Percentiles rank a stretch among this genome's conserved stretches.
phyloP scores from a whole-genome alignment of 768 basidiomycete genomes.

The Termitomyces sp. region DNA sequence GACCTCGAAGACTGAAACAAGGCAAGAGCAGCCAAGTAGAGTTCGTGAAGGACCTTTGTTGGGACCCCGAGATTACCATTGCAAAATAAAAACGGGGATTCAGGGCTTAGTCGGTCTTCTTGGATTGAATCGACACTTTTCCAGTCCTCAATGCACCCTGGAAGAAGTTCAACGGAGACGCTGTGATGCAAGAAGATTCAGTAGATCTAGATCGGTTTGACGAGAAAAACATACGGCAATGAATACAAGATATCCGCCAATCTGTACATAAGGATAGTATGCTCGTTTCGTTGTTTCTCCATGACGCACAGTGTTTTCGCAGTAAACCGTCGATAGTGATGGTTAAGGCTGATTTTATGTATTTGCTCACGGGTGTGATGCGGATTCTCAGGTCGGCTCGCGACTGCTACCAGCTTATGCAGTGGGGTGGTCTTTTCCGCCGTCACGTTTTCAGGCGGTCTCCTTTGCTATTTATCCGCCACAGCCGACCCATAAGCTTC shows the following conservation, averaged over 20 bases:
- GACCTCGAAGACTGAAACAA: slow-evolving; percentile 26
- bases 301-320: not conserved
- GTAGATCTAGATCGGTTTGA: not conserved
- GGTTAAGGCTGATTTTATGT: not conserved
- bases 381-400: not conserved
- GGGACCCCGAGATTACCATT: slow-evolving; percentile 64
- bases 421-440: slow-evolving; percentile 8
- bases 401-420: slow-evolving; percentile 3
- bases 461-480: not conserved
- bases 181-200: slow-evolving; percentile 19
- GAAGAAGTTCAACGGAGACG: slow-evolving; percentile 54
- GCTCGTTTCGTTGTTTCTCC: not conserved
- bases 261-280: slow-evolving; percentile 12
- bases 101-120: slow-evolving; percentile 16
- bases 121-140: slow-evolving; percentile 13
- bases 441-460: slow-evolving; percentile 5
- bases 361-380: no score
- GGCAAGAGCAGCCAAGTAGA: slow-evolving; percentile 41
- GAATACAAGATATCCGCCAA: slow-evolving; percentile 22
- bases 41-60: slow-evolving; percentile 43
- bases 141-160: slow-evolving; percentile 51
- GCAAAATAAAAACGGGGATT: slow-evolving; percentile 47
- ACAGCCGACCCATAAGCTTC: not conserved
- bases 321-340: not conserved
- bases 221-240: slow-evolving; percentile 16